Base-by-base conservation (phyloP, 495 filamentous ascomycete genomes). In the Daldinia bambusicola region DNA sequence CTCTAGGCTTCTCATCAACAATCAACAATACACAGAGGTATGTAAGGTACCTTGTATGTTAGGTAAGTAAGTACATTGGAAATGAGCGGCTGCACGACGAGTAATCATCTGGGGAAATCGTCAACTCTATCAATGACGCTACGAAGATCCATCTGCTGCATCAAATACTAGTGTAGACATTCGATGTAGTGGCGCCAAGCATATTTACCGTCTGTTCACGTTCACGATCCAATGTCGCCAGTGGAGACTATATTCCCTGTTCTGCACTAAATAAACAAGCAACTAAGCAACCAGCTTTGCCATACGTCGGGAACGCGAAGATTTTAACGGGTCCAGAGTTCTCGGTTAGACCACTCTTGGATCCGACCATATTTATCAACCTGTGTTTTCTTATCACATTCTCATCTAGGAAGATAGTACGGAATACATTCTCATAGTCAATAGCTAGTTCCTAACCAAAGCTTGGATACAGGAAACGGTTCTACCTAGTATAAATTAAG, bases 191-290 rank as follows among this genome's bases (percentile, higher is more conserved):
- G 9, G 9, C 34, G 34, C 34, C 5, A 36, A 36, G 34, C 34
- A 36, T 36, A 36, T 5, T 48, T 48, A 22, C 43, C n/a, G 18
- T 48, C 43, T 48, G 18, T 48, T 48, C 43, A 48, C 43, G 43
- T 18, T 48, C 34, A 26, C 26, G 26, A 26, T 26, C n/a, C 8
- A 10, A 48, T 48, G 43, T 48, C 8, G 43, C 16, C 16, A 20
- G 43, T 48, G 43, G 43, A 20, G 43, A 20, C 16, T 16, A 2
- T 2, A 22, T 22, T 22, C 43, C 43, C 43, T 48, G 43, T 10
- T 48, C 43, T 48, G n/a, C n/a, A 8, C 43, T 48, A 48, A 48
- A 48, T 48, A 22, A 48, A 48, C 43, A 48, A 48, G 43, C 43
- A 48, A 48, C 16, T 48, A 48, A 48, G 43, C 43, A 48, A 48